Evolutionary conservation across 2,329 filamentous ascomycete genomes (phyloP).

Genomic region (Pyricularia sp.): DNA sequence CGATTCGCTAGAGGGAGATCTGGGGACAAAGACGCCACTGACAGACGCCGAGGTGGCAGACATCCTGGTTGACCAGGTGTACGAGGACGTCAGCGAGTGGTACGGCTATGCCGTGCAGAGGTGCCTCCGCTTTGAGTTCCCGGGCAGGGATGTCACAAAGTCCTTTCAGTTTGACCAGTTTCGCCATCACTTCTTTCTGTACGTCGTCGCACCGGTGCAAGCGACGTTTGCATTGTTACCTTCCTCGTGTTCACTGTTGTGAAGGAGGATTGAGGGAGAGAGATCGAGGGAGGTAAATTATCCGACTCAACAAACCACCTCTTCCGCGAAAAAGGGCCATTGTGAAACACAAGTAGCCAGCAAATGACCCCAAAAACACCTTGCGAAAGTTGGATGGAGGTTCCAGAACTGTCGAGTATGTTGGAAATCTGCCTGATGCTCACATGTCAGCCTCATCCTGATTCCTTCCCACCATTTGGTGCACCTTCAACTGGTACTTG

Average conservation of each 20-base stretch:
- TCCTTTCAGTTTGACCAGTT: conserved; percentile 9
- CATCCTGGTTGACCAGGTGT: conserved; percentile 1
- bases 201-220: conserved; percentile 7
- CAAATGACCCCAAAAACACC: too few species aligned
- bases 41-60: conserved; percentile 4
- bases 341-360: too few species aligned
- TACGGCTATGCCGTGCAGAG: conserved; percentile 8
- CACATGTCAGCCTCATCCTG: background rate
- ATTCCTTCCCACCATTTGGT: background rate
- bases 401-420: background rate
- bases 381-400: background rate
- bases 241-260: conserved; percentile 12
- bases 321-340: too few species aligned
- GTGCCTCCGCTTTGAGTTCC: conserved; percentile 6
- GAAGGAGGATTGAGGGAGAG: background rate
- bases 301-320: too few species aligned
- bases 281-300: background rate
- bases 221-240: conserved; percentile 25
- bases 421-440: background rate
- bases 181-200: conserved; percentile 5
- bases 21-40: background rate
- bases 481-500: background rate
- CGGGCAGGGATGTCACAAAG: conserved; percentile 2
- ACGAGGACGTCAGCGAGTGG: conserved; percentile 5
- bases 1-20: background rate